Conservation (phyloP, 1,284 basidiomycete genomes). For the Tilletiaria anomala region DNA sequence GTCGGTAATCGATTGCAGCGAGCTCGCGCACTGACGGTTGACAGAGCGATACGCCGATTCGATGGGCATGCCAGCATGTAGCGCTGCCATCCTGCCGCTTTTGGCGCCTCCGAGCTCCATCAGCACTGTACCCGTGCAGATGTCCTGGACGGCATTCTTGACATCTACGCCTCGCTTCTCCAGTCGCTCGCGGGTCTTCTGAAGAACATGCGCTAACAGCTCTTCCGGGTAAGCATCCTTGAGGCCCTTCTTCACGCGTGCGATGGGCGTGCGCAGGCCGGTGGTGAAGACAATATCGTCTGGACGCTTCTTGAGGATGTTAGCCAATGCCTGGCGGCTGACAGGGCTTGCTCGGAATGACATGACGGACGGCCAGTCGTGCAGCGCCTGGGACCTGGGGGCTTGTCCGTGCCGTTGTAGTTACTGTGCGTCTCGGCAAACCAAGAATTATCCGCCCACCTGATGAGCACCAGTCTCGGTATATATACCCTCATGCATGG, state of each 20-base stretch:
- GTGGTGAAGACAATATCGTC: conserved; percentile 39
- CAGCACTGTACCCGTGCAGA: conserved; percentile 40
- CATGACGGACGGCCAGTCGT: too few relatives aligned
- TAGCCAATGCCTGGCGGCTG: too few relatives aligned
- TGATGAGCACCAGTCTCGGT: too few relatives aligned
- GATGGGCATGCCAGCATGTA: conserved; percentile 1
- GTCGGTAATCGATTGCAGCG: conserved; percentile 39
- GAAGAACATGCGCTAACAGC: conserved; percentile 36
- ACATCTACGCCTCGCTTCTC: conserved; percentile 37
- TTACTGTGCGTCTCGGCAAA: too few relatives aligned
- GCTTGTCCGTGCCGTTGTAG: too few relatives aligned
- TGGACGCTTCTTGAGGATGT: too few relatives aligned
- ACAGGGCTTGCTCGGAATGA: too few relatives aligned
- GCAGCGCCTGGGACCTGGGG: too few relatives aligned
- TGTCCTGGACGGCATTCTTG: conserved; percentile 34
- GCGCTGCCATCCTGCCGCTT: conserved; percentile 27
- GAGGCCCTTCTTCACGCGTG: conserved; percentile 35
- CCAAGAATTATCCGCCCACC: too few relatives aligned
- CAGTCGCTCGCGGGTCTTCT: conserved; percentile 28
- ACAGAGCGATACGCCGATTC: conserved; percentile 26
- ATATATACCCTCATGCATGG: too few relatives aligned
- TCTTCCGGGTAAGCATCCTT: conserved; percentile 41
- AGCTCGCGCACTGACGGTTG: conserved; percentile 41
- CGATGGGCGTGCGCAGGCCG: conserved; percentile 40
- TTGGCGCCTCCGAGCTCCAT: conserved; percentile 42